phyloP scores from a whole-genome alignment of 2,329 filamentous ascomycete species.

The Endoconidiophora laricicola region DNA sequence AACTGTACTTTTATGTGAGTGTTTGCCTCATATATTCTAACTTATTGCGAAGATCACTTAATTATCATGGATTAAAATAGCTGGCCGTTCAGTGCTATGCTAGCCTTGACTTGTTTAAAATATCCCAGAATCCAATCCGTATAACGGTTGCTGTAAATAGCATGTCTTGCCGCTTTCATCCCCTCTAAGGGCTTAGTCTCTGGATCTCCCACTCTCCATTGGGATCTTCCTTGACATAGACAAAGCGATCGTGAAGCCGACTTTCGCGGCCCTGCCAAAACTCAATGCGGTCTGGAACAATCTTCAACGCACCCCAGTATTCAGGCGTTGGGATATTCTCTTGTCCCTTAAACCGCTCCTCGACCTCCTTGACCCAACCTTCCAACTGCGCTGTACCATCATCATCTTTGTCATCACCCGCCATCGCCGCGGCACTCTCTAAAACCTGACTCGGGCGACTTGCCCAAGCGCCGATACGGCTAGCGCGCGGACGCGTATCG shows the following conservation, averaged over 20 bases:
- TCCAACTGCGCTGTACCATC: slow-evolving; percentile 63
- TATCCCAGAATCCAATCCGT: too few relatives aligned
- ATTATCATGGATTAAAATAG: too few relatives aligned
- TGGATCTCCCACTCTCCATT: slow-evolving; percentile 46
- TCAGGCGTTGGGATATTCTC: slow-evolving; percentile 78
- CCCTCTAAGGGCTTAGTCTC: slow-evolving; percentile 50
- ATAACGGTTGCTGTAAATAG: too few relatives aligned
- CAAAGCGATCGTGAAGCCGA: slow-evolving; percentile 84
- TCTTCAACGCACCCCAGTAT: slow-evolving; percentile 84
- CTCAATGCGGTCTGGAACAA: slow-evolving; percentile 75
- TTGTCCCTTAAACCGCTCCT: slow-evolving; percentile 54
- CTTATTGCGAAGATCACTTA: too few relatives aligned
- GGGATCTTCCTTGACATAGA: slow-evolving; percentile 39
- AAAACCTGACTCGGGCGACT: slow-evolving; percentile 74
- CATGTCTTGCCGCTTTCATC: not conserved
- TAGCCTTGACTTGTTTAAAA: too few relatives aligned
- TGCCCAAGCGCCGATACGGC: slow-evolving; percentile 81
- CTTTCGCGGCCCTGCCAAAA: slow-evolving; percentile 92
- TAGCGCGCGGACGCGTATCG: slow-evolving; percentile 57
- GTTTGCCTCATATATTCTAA: not conserved
- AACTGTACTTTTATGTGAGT: too few relatives aligned
- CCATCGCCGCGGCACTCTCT: slow-evolving; percentile 22
- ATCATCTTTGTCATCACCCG: slow-evolving; percentile 9
- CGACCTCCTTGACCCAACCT: slow-evolving; percentile 57
- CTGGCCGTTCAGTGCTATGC: too few relatives aligned